A percentile compares a stretch with the other conserved stretches of the same genome.
Conservation (phyloP, 2,329 filamentous ascomycete species). For the Aureobasidium leucospermi region DNA sequence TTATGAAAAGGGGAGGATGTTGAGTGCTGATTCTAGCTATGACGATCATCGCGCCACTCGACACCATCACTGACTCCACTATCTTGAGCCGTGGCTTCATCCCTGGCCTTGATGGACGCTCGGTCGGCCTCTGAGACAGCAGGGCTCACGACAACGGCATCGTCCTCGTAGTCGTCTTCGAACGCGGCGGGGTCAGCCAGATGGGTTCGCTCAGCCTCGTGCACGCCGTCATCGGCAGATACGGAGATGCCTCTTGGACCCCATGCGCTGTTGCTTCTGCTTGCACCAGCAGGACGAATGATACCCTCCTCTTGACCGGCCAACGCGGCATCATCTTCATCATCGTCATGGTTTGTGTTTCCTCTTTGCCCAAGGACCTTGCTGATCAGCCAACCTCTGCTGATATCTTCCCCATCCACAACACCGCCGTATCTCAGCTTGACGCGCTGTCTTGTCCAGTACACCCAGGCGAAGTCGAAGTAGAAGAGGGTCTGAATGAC, state of each 20-base stretch:
- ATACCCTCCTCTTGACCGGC: conserved; percentile 28
- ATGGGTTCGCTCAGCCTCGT: conserved; percentile 21
- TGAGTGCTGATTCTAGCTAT: neutral
- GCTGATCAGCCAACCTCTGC: conserved; percentile 75
- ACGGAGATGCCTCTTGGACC: conserved; percentile 52
- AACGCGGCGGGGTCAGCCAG: conserved; percentile 12
- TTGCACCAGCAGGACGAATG: conserved; percentile 19
- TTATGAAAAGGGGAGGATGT: too few relatives aligned
- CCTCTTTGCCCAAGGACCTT: conserved; percentile 60
- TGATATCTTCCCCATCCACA: conserved; percentile 82
- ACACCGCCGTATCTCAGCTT: conserved; percentile 84
- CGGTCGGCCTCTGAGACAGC: conserved; percentile 2
- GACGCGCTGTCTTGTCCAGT: conserved; percentile 85
- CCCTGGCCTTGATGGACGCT: conserved; percentile 2
- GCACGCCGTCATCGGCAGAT: conserved; percentile 49
- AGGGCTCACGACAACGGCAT: conserved; percentile 11
- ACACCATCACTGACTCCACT: conserved; percentile 9
- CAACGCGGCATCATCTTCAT: conserved; percentile 50
- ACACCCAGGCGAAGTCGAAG: conserved; percentile 93
- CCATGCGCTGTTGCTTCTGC: conserved; percentile 38
- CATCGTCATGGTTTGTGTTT: conserved; percentile 29
- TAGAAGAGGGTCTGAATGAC: conserved; percentile 85
- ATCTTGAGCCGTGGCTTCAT: neutral
- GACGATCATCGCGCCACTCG: conserved; percentile 11
- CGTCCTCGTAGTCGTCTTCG: conserved; percentile 13